Base-by-base conservation (phyloP, 2,329 filamentous ascomycete genomes). In the Penicillium sp. region DNA sequence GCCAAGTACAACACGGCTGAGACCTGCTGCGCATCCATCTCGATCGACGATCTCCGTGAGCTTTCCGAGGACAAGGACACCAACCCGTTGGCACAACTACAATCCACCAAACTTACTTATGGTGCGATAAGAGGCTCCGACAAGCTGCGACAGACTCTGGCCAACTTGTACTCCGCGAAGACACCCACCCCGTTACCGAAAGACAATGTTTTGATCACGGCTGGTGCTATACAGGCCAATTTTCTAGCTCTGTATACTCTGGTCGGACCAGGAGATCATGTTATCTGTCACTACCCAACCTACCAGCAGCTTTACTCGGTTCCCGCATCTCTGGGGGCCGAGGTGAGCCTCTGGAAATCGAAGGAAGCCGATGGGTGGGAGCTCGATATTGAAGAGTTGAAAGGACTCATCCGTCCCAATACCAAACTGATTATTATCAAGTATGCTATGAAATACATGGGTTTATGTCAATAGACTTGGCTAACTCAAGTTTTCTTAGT, bases 251-350 rank as follows among this genome's bases (percentile, higher is more conserved):
- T 95, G 8, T 93, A 93, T 72, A 81, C 88, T 1, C 79, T 95
- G 7, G 71, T 95, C 2, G 84, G 85, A 0, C 84, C 86, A 0
- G 89, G 87, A 1, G 91, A 96, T 69, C 92, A 96, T 80, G 89
- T 93, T 47, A 83, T 96, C 57, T 95, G 90, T 68, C 89, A 95
- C 57, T 91, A 92, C 70, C 92, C 92, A 13, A 93, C 91, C 1
- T 96, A 95, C 67, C 90, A 95, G 72, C 91, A 95, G 67, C 81
- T 96, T 1, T 95, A 93, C 69, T 80, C 86, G 10, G 84, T 96
- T 1, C 91, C 92, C 0, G 80, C 82, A 63, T 88, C 86, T 37
- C 77, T 96, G 5, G 91, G 92, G 0, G 91, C 90, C 1, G 85
- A 91, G 57, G 89, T 96, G 16, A 86, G 87, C 43, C 72, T 93